Evolutionary conservation across 495 filamentous ascomycete species (phyloP), one percentile per base, ranked within the genome.

Genomic region (Tricharina praecox): DNA sequence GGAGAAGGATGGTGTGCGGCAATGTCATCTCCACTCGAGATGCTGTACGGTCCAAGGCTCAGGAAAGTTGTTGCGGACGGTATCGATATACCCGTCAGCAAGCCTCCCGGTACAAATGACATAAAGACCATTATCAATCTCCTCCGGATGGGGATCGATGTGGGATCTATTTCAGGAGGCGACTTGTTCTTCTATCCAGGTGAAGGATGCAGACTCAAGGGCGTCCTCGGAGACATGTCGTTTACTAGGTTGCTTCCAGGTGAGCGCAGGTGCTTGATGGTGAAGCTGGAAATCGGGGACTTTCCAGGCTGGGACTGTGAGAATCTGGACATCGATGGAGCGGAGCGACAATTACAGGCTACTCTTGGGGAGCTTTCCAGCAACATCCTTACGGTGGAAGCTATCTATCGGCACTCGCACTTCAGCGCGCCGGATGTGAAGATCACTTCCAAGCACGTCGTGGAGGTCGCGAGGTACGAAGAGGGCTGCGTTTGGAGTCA

Each of bases 401-500:
- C 47, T 18, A 37, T 30, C 18, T 59, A 59, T 24, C 18, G 28
- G 10, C 55, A 59, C 38, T 35, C 43, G 26, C 43, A 33, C n/a
- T 35, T 46, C 10, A 8, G 13, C 1, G 24, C 43, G 13, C 30
- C 28, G 15, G 23, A 16, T 13, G 52, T 45, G 3, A 34, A 19
- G 23, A 39, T 59, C 19, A 45, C 28, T 0, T 46, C 49, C 0
- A 23, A 43, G 13, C 26, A 18, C 11, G 25, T 48, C 11, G 43
- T 51, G 3, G 49, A 45, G 7, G 45, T 59, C n/a, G 16, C 32
- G 20, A 48, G 56, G 10, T 59, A 51, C 33, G 47, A 49, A 3
- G 52, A 59, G 30, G 55, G 58, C 9, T 59, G 54, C 5, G 23
- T 49, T 4, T 59, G 56, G 56, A 49, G 49, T n/a, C 43, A 15